Evolutionary conservation across 2,329 filamentous ascomycete species (phyloP).

Genomic region (Xylariaceae sp.): DNA sequence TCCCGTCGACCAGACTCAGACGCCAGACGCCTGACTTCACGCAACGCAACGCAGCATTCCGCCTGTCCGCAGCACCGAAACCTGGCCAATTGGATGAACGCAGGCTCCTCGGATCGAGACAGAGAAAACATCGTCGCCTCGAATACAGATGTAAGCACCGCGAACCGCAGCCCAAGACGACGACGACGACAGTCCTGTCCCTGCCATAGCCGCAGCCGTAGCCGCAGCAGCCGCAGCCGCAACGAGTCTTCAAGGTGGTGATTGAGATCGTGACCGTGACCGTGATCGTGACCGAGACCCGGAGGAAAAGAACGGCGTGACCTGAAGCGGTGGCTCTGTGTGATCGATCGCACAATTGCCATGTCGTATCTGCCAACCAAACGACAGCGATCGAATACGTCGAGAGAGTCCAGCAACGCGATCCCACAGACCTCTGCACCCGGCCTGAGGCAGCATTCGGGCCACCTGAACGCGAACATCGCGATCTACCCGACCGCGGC

Average conservation of each 20-base stretch:
- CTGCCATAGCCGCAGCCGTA: not conserved
- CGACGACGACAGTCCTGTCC: not conserved
- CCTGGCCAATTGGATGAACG: conserved; percentile 14
- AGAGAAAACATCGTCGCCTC: not conserved
- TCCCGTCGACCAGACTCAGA: not conserved
- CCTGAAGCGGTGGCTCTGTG: conserved; percentile 10
- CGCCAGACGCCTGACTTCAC: not conserved
- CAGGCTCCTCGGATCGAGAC: not conserved
- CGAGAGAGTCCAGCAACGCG: conserved; percentile 30
- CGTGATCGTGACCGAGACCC: not conserved
- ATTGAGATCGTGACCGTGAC: not conserved
- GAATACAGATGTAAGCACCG: conserved; percentile 12
- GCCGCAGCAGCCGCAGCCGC: too few species aligned
- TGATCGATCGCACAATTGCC: conserved; percentile 24
- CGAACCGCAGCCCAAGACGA: not conserved
- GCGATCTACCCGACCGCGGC: conserved; percentile 15
- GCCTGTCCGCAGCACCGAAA: not conserved
- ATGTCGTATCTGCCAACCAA: conserved; percentile 33
- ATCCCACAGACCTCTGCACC: conserved; percentile 32
- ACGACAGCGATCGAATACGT: conserved; percentile 33
- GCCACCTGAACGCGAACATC: conserved; percentile 21
- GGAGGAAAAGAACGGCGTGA: conserved; percentile 7
- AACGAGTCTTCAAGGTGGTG: not conserved
- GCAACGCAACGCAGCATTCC: too few species aligned
- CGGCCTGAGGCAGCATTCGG: conserved; percentile 28